A percentile compares a stretch with the other conserved stretches of the same genome.
These are phyloP conservation scores for Tolypocladium ovalisporum DNA, from an alignment of 2,329 filamentous ascomycete genomes.

Conservation along the genomic window DNA sequence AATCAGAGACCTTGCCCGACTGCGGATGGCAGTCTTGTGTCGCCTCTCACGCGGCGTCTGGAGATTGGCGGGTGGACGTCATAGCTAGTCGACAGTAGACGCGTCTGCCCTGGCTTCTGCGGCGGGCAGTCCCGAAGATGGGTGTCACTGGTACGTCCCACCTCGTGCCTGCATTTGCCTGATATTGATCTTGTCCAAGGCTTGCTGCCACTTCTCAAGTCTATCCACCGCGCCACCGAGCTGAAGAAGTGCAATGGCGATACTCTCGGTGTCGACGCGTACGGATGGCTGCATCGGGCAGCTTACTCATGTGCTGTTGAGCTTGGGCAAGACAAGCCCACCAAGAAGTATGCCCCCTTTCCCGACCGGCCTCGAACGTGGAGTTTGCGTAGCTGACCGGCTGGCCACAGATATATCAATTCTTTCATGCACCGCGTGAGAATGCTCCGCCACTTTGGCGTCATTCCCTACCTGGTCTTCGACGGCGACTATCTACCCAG, in stretches of 20 bases:
- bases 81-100: background rate
- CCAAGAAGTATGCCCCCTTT: conserved; percentile 56
- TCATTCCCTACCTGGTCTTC: conserved; percentile 92
- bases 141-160: conserved; percentile 22
- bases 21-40: background rate
- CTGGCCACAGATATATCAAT: conserved; percentile 61
- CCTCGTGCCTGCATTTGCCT: background rate
- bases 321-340: conserved; percentile 78
- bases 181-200: conserved; percentile 36
- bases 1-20: background rate
- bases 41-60: background rate
- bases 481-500: conserved; percentile 92
- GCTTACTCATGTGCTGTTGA: conserved; percentile 85
- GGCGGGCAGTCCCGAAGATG: conserved; percentile 13
- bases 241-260: conserved; percentile 81
- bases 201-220: conserved; percentile 84
- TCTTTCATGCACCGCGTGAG: conserved; percentile 82
- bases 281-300: conserved; percentile 95
- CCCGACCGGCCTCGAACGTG: background rate
- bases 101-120: background rate
- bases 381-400: background rate
- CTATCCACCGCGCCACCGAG: conserved; percentile 81
- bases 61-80: background rate
- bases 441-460: conserved; percentile 88
- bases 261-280: conserved; percentile 89